Base-by-base conservation (phyloP, 2,329 filamentous ascomycete genomes). In the Diplodia scrobiculata region DNA sequence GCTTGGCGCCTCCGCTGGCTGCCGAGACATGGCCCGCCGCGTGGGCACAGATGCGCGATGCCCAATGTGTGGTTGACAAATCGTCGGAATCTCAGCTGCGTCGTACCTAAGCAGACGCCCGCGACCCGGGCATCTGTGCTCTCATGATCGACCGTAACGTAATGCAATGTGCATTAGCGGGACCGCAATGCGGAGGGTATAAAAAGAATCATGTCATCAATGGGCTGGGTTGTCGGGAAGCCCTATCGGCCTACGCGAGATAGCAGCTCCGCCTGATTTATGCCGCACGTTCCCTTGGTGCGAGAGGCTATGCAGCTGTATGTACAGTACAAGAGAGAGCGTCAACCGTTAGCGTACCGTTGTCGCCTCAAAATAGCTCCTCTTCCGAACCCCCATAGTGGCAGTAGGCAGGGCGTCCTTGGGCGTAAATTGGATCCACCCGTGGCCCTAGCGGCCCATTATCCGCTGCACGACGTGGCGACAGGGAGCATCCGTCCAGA, bases 111-210 rank as follows among this genome's bases (percentile, higher is more conserved):
- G n/a, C 7, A 25, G 21, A 21, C 32, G 38, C 45, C 17, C 38
- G 55, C 55, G 38, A 45, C 25, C 25, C 55, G 11, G 48, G 48
- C 27, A 62, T 51, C 58, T 36, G 14, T 27, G 58, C 25, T 27
- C 48, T 27, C 58, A 45, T 45, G 58, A 62, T 62, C 58, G 58
- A 50, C 58, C 21, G 58, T 36, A 62, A 25, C 58, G 55, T 60
- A 60, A 60, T 60, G 41, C 55, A 36, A n/a, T 60, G 38, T 60
- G 55, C 55, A 48, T 60, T 62, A 25, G 58, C 58, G 58, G 45
- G 17, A n/a, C 38, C 27, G 36, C 10, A 32, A 34, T 32, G 55
- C 29, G 58, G 58, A 50, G 58, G 41, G 41, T 50, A 62, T 62
- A 62, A 38, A n/a, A 62, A 36, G 29, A 19, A 13, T 50, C 29